A percentile compares a stretch with the other conserved stretches of the same genome.
Evolutionary conservation across 2,329 filamentous ascomycete species (phyloP).

Genomic region (Apiospora sp.): DNA sequence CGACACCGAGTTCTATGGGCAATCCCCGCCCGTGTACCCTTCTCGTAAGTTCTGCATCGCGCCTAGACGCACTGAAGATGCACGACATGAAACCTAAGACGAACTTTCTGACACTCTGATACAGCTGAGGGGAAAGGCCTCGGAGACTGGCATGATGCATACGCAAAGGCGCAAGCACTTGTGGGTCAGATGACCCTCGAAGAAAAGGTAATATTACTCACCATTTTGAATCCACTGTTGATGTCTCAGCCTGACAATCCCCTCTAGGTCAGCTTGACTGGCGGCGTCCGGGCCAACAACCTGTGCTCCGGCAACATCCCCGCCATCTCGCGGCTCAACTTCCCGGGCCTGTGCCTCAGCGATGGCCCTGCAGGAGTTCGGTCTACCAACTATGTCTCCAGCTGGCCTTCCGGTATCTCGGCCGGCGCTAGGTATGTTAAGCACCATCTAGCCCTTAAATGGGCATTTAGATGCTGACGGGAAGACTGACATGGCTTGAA

Average conservation of each 20-base stretch:
- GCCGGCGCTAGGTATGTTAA: slow-evolving; percentile 51
- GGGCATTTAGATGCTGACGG: no score
- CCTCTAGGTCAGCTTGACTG: slow-evolving; percentile 46
- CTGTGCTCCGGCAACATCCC: slow-evolving; percentile 53
- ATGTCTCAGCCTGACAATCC: background rate
- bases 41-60: slow-evolving; percentile 51
- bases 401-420: slow-evolving; percentile 65
- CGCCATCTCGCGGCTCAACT: slow-evolving; percentile 48
- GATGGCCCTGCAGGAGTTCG: slow-evolving; percentile 42
- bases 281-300: slow-evolving; percentile 38
- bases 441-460: background rate
- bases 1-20: slow-evolving; percentile 57
- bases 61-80: background rate
- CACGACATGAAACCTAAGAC: slow-evolving; percentile 21
- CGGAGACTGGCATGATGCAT: slow-evolving; percentile 47
- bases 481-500: background rate
- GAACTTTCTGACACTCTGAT: slow-evolving; percentile 1
- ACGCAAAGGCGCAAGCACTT: slow-evolving; percentile 43
- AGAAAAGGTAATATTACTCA: slow-evolving; percentile 50
- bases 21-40: slow-evolving; percentile 59
- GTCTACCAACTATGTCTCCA: slow-evolving; percentile 49
- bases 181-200: slow-evolving; percentile 49
- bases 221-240: no score
- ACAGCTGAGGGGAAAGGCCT: slow-evolving; percentile 41
- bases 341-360: slow-evolving; percentile 50